Evolutionary conservation across 2,329 filamentous ascomycete species (phyloP).

Genomic region (Botryosphaeria dothidea): DNA sequence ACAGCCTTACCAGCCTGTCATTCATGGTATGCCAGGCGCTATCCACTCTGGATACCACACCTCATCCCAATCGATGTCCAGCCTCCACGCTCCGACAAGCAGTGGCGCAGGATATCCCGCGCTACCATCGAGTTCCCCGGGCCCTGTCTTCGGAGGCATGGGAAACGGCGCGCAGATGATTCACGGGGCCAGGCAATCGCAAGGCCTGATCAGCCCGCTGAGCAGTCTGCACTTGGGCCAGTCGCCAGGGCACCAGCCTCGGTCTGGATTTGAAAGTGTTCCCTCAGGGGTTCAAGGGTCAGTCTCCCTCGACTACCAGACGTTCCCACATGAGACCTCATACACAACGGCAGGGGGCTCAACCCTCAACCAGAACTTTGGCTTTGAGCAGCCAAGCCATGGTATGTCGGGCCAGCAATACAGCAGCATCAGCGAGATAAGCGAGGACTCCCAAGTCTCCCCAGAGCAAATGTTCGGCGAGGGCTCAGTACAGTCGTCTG

Average conservation of each 20-base stretch:
- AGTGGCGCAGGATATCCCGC: neutral
- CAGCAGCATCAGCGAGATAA: slow-evolving; percentile 12
- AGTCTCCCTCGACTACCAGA: slow-evolving; percentile 12
- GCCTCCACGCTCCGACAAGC: neutral
- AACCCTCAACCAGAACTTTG: slow-evolving; percentile 10
- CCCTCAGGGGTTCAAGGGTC: slow-evolving; percentile 2
- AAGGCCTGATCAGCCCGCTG: slow-evolving; percentile 13
- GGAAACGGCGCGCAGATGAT: neutral
- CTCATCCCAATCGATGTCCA: slow-evolving; percentile 8
- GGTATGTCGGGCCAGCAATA: slow-evolving; percentile 6
- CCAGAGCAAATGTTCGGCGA: slow-evolving; percentile 2
- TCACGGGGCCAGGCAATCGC: neutral
- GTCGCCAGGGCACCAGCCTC: slow-evolving; percentile 5
- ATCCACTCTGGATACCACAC: slow-evolving; percentile 5
- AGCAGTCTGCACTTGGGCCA: slow-evolving; percentile 4
- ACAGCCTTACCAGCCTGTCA: neutral
- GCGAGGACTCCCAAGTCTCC: slow-evolving; percentile 12
- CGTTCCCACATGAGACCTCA: slow-evolving; percentile 1
- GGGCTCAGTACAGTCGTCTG: neutral
- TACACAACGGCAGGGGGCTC: slow-evolving; percentile 7
- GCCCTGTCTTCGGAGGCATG: slow-evolving; percentile 6
- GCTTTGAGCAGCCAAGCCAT: slow-evolving; percentile 10
- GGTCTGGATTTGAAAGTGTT: slow-evolving; percentile 1
- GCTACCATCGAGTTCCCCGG: neutral
- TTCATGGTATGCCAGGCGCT: neutral